Evolutionary conservation across 257 asterid genomes (phyloP).

Genomic region (Solanum chaucha): DNA sequence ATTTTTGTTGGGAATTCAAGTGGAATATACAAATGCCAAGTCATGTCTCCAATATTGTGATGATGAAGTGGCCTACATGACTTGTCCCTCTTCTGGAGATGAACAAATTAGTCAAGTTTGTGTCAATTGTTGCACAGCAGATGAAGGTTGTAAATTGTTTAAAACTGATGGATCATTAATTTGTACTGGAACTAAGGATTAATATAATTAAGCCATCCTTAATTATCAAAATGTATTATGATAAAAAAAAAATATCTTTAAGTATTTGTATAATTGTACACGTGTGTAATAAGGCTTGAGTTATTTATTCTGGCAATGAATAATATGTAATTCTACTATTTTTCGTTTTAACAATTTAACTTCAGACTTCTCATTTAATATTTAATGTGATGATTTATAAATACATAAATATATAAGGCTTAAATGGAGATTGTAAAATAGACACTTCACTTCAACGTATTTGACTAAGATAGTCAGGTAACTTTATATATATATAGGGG

Average conservation of each 20-base stretch:
- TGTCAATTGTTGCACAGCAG: conserved; percentile 2
- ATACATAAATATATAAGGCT: too few species aligned
- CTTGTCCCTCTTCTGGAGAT: neutral
- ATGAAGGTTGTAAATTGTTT: neutral
- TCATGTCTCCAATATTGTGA: neutral
- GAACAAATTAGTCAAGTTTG: neutral
- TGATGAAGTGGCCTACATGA: neutral
- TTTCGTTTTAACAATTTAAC: too few species aligned
- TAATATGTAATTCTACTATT: neutral
- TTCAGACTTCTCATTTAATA: neutral
- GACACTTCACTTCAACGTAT: too few species aligned
- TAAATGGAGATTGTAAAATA: too few species aligned
- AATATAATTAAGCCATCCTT: too few species aligned
- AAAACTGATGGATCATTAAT: neutral
- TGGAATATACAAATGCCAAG: neutral
- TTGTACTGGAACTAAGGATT: neutral
- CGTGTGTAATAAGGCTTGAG: neutral
- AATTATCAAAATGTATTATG: too few species aligned
- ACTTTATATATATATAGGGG: too few species aligned
- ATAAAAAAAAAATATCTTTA: too few species aligned
- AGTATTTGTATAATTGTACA: neutral
- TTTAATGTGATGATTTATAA: too few species aligned
- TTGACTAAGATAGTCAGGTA: too few species aligned
- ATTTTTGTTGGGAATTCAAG: neutral
- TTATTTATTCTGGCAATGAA: neutral